Conservation (phyloP, 2,329 filamentous ascomycete species). For the Podosphaera fusca region DNA sequence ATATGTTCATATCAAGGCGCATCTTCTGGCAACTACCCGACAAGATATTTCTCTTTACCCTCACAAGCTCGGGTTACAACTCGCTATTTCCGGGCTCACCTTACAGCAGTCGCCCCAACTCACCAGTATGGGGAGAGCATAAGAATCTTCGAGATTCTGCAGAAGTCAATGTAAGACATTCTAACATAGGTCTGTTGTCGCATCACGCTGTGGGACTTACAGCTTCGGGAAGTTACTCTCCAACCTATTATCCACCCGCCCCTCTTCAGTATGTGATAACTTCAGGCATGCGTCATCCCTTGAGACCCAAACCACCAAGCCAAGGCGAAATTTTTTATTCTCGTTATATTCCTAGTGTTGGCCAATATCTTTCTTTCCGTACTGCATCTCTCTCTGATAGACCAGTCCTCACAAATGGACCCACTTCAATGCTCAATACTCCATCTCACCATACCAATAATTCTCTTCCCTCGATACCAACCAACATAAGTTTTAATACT, state of each 20-base stretch:
- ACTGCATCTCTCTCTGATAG: constrained; percentile 48
- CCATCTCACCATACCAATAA: constrained; percentile 11
- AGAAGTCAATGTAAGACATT: constrained; percentile 6
- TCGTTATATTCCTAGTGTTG: constrained; percentile 59
- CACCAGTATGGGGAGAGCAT: constrained; percentile 21
- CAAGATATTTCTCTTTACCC: constrained; percentile 67
- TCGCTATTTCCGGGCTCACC: constrained; percentile 27
- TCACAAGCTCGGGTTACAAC: constrained; percentile 28
- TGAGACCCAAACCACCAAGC: constrained; percentile 68
- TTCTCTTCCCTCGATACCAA: constrained; percentile 14
- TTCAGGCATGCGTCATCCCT: constrained; percentile 58
- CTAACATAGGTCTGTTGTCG: constrained; percentile 17
- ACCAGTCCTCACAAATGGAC: constrained; percentile 40
- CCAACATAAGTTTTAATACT: constrained; percentile 9
- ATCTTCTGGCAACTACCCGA: constrained; percentile 87
- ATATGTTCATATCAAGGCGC: constrained; percentile 60
- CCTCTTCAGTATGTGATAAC: constrained; percentile 65
- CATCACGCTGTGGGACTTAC: constrained; percentile 33
- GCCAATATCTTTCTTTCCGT: constrained; percentile 73
- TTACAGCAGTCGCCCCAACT: constrained; percentile 27
- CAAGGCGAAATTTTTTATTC: constrained; percentile 85
- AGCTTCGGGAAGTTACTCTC: constrained; percentile 53
- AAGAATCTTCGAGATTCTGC: constrained; percentile 15
- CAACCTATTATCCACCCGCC: constrained; percentile 72
- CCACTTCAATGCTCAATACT: constrained; percentile 18